Evolutionary conservation across 2,329 filamentous ascomycete genomes (phyloP), one percentile per base, ranked within the genome.

Genomic region (Bipolaris victoriae): DNA sequence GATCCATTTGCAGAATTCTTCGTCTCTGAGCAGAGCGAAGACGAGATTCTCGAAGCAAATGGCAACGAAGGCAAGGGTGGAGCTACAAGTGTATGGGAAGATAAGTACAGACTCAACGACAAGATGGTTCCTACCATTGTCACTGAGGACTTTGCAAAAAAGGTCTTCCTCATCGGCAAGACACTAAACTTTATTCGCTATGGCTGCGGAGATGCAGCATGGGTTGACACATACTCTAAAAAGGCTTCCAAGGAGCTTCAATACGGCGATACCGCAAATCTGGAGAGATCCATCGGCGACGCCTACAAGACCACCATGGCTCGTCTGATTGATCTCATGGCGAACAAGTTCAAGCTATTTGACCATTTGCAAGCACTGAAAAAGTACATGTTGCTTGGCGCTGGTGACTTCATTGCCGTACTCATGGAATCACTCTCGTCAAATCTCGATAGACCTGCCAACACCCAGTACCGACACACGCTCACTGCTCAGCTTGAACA

Each of bases 241-340:
- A 89, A 88, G 48, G 90, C 93, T 1, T 97, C 93, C 9, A 96
- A 95, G 76, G 92, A 97, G 76, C 83, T 99, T 33, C 86, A 87
- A 47, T 98, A 99, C 72, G 93, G 93, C 49, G 94, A 98, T 76
- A 97, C 93, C 7, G 91, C 91, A 0, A 96, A 90, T 1, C 84
- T 99, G 0, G 93, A 97, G 74, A 87, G 88, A 1, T 97, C 92
- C 77, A 99, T 99, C 67, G 95, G 97, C 67, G 91, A 97, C 68
- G 95, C 96, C 1, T 97, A 99, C 80, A 97, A 96, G 77, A 95
- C 92, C 0, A 98, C 96, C 5, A 99, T 99, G 94, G 92, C 92
- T 55, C 90, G 94, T 13, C 83, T 98, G 26, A 96, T 97, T 68
- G 85, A 93, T 71, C 85, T 99, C 52, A 97, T 99, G 94, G 90